A percentile compares a stretch with the other conserved stretches of the same genome.
These are phyloP conservation scores for Colletotrichum agaves DNA, from an alignment of 2,329 filamentous ascomycete genomes.

Conservation along the genomic window DNA sequence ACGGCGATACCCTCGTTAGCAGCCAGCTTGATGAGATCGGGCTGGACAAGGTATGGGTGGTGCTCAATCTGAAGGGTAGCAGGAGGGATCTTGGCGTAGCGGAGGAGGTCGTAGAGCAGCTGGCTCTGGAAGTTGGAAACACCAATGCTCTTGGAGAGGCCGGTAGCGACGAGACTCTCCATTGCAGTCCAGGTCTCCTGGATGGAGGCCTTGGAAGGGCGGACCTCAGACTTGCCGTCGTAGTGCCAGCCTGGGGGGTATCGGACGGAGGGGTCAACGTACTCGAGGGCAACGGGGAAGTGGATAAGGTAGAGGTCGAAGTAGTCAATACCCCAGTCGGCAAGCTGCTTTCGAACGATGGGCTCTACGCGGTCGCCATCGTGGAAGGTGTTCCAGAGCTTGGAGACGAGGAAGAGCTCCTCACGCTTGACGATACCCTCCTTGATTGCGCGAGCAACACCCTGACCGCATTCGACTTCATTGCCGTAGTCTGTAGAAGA, in stretches of 20 bases:
- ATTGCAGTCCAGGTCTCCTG: constrained; percentile 86
- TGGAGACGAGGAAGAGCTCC: constrained; percentile 92
- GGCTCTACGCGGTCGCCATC: constrained; percentile 80
- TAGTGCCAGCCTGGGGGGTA: constrained; percentile 85
- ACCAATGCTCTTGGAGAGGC: constrained; percentile 78
- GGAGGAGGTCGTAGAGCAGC: constrained; percentile 81
- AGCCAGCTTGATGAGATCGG: constrained; percentile 75
- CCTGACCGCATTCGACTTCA: constrained; percentile 81
- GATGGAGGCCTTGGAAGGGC: constrained; percentile 75
- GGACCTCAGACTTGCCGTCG: constrained; percentile 70
- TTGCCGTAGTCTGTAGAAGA: constrained; percentile 77
- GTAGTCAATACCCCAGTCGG: constrained; percentile 87
- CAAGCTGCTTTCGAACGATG: constrained; percentile 80
- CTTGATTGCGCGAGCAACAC: constrained; percentile 81
- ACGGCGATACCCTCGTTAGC: constrained; percentile 77
- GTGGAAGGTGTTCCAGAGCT: constrained; percentile 95
- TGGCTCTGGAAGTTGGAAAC: constrained; percentile 86
- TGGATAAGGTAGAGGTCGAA: constrained; percentile 92
- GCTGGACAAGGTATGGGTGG: constrained; percentile 87
- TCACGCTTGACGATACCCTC: constrained; percentile 84
- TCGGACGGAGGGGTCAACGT: constrained; percentile 80
- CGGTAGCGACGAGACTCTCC: constrained; percentile 77
- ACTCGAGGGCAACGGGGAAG: constrained; percentile 88
- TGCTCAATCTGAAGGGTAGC: constrained; percentile 89
- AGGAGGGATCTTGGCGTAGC: constrained; percentile 79